Base-by-base conservation (phyloP, 257 asterid species). In the Solanum peruvianum region DNA sequence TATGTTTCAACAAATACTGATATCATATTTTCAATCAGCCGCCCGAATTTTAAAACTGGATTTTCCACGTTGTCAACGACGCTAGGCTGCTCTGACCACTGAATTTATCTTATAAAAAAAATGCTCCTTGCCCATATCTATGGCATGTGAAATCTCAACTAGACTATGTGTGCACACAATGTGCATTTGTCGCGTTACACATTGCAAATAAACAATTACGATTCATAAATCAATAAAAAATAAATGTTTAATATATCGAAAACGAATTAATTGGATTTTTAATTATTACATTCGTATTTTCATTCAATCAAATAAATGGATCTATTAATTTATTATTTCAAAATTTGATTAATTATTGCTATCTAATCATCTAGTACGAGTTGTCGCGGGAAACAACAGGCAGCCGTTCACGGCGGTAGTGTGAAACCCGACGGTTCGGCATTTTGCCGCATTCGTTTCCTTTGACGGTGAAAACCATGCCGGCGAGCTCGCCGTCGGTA, bases 371-470 rank as follows among this genome's bases (percentile, higher is more conserved):
- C 93, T 93, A 76, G 94, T 94, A 87, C 95, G 93, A 77, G 95
- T 89, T 2, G 88, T 44, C 64, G 94, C 87, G 49, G 92, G 92
- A 4, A 90, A 85, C 85, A 86, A 31, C 11, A 87, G 15, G 37
- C 84, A 35, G 85, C 92, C 95, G 86, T 92, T 89, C 15, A 78
- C 91, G 29, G 88, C 87, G 85, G 77, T 12, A 49, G 93, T 89
- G 49, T 91, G 93, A 90, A 95, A 96, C 11, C 98, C 98, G 5
- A 95, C 93, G 76, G 95, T 90, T 3, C 95, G 93, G 85, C 98
- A 95, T 86, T 95, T 88, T 0, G 91, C 93, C 85, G 64, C 35
- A 23, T n/a, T 27, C 35, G 78, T 84, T 23, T 80, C 89, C 1
- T 86, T 85, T 4, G 20, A 64, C 64, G 89, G 44, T 35, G 90